Conservation (phyloP, 2,329 filamentous ascomycete species). For the Fusarium scirpi region DNA sequence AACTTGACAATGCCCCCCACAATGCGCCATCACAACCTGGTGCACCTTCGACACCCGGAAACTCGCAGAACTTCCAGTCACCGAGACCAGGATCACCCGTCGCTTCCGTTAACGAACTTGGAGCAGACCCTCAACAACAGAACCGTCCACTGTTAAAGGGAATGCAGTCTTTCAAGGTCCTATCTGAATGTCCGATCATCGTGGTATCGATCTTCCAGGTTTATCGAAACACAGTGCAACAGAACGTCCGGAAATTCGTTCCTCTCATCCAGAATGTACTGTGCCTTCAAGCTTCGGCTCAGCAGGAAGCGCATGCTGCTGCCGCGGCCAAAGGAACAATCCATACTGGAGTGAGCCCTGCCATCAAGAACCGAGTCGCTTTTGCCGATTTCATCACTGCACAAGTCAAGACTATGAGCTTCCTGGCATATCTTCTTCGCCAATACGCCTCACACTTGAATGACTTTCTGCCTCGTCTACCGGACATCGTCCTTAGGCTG, state of each 20-base stretch:
- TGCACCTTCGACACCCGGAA: slow-evolving; percentile 75
- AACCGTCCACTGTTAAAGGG: slow-evolving; percentile 86
- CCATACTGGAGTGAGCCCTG: slow-evolving; percentile 92
- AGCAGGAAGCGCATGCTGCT: slow-evolving; percentile 90
- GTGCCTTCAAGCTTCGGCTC: slow-evolving; percentile 88
- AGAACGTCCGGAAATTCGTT: slow-evolving; percentile 92
- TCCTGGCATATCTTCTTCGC: slow-evolving; percentile 90
- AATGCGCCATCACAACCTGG: slow-evolving; percentile 64
- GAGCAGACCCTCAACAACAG: slow-evolving; percentile 83
- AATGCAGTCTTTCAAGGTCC: slow-evolving; percentile 98
- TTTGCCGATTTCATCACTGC: slow-evolving; percentile 98
- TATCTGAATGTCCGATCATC: slow-evolving; percentile 98
- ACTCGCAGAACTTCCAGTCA: slow-evolving; percentile 81
- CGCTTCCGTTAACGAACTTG: slow-evolving; percentile 83
- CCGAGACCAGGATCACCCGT: slow-evolving; percentile 91
- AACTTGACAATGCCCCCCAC: slow-evolving; percentile 82
- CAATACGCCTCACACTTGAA: slow-evolving; percentile 88
- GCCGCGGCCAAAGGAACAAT: slow-evolving; percentile 82
- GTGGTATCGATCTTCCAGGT: slow-evolving; percentile 98
- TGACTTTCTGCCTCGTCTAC: slow-evolving; percentile 88
- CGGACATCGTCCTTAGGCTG: slow-evolving; percentile 89
- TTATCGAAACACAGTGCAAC: slow-evolving; percentile 80
- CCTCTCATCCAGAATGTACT: slow-evolving; percentile 93
- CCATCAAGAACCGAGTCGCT: slow-evolving; percentile 91
- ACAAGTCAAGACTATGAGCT: slow-evolving; percentile 99